These are phyloP conservation scores for Vitis hybrid DNA, from an alignment of 177 flowering plant species.

Conservation along the genomic window DNA sequence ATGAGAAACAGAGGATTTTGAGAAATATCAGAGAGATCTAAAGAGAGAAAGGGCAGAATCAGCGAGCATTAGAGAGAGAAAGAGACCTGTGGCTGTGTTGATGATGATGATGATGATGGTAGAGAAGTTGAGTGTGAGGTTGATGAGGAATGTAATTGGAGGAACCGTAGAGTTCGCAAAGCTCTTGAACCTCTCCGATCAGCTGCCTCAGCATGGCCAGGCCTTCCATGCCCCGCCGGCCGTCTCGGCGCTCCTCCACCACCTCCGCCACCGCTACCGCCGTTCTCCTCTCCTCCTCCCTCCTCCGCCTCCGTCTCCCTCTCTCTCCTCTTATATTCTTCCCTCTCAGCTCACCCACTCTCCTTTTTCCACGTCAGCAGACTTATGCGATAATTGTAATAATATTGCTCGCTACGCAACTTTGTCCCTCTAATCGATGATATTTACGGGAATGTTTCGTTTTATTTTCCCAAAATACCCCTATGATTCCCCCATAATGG, in stretches of 20 bases:
- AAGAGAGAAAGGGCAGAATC: not conserved
- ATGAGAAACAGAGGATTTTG: too few species aligned
- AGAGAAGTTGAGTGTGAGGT: conserved; percentile 19
- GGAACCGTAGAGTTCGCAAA: conserved; percentile 56
- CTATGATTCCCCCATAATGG: not conserved
- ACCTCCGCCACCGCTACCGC: not conserved
- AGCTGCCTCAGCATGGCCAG: conserved; percentile 83
- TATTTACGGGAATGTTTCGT: not conserved
- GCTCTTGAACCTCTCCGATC: conserved; percentile 79
- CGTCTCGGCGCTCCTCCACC: conserved; percentile 14
- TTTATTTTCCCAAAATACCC: not conserved
- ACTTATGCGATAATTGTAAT: conserved; percentile 15
- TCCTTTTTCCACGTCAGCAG: conserved; percentile 34
- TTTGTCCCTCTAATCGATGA: not conserved
- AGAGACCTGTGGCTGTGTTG: conserved; percentile 21
- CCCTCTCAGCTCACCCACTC: conserved; percentile 18
- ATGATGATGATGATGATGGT: conserved; percentile 16
- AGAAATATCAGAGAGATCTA: not conserved
- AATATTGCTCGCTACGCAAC: conserved; percentile 18
- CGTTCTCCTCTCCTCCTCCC: not conserved
- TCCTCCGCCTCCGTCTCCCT: conserved; percentile 1
- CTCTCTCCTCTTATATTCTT: conserved; percentile 11
- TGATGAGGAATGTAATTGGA: conserved; percentile 24
- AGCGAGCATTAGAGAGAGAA: conserved; percentile 4
- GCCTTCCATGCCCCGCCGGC: conserved; percentile 42